Conservation (phyloP, 768 basidiomycete species). For the Pleurotus tuoliensis region DNA sequence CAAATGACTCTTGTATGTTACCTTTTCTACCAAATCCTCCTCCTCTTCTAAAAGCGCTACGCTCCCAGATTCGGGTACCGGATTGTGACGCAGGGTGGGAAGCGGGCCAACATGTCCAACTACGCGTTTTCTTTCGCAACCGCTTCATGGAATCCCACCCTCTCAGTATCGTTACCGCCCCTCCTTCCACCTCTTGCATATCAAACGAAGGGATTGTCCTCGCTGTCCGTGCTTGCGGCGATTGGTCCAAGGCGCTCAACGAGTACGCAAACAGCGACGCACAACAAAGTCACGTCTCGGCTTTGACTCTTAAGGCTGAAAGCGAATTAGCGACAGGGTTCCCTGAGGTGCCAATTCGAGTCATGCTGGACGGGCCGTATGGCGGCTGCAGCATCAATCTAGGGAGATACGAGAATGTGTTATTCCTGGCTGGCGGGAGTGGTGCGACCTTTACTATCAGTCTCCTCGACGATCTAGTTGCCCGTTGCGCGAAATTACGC, state of each 20-base stretch:
- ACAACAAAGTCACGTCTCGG: slow-evolving; percentile 16
- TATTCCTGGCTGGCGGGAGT: slow-evolving; percentile 80
- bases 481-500: slow-evolving; percentile 48
- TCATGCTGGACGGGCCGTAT: slow-evolving; percentile 87
- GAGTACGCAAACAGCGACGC: slow-evolving; percentile 33
- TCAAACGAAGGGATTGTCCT: slow-evolving; percentile 49
- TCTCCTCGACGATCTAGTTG: slow-evolving; percentile 78
- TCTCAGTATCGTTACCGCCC: slow-evolving; percentile 70
- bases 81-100: slow-evolving; percentile 64
- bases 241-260: slow-evolving; percentile 73
- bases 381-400: slow-evolving; percentile 76
- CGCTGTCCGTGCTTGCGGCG: slow-evolving; percentile 60
- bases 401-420: slow-evolving; percentile 61
- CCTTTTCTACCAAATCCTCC: slow-evolving; percentile 27
- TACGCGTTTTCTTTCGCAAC: slow-evolving; percentile 57
- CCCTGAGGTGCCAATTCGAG: slow-evolving; percentile 43
- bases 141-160: slow-evolving; percentile 80
- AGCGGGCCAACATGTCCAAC: slow-evolving; percentile 73
- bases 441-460: slow-evolving; percentile 83
- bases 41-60: slow-evolving; percentile 21
- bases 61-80: slow-evolving; percentile 51
- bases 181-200: slow-evolving; percentile 41
- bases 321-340: neutral
- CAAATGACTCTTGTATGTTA: slow-evolving; percentile 68
- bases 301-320: slow-evolving; percentile 8